Evolutionary conservation across 106 monocot genomes (phyloP).

Genomic region (Dendrobium nobile): DNA sequence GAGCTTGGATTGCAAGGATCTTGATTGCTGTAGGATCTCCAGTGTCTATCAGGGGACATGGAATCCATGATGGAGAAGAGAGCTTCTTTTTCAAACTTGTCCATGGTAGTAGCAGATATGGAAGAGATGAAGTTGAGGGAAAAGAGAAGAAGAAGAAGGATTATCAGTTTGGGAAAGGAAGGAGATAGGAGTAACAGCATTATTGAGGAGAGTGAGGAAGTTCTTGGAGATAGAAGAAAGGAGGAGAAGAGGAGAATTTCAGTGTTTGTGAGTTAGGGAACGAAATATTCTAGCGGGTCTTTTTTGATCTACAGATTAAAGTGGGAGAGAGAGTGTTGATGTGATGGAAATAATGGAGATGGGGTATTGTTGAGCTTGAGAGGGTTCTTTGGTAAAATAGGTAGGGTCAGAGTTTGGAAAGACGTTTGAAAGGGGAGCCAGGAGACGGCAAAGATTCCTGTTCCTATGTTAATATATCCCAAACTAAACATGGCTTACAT

Average conservation of each 20-base stretch:
- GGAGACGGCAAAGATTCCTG: not conserved
- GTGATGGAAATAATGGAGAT: conserved; percentile 11
- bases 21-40: conserved; percentile 50
- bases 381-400: not conserved
- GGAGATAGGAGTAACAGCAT: not conserved
- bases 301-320: not conserved
- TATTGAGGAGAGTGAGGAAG: not conserved
- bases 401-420: conserved; percentile 4
- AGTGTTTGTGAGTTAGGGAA: not conserved
- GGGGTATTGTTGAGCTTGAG: not conserved
- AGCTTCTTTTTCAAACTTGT: conserved; percentile 46
- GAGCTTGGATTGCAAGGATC: conserved; percentile 63
- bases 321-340: conserved; percentile 5
- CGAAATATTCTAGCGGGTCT: not conserved
- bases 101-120: conserved; percentile 17
- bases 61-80: conserved; percentile 75
- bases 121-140: not conserved
- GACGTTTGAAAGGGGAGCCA: not conserved
- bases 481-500: not conserved
- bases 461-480: not conserved
- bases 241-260: not conserved
- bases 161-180: conserved; percentile 1
- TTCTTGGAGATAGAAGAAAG: not conserved
- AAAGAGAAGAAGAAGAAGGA: conserved; percentile 11
- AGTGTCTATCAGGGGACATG: conserved; percentile 72